Conservation (phyloP, 202 grass and related monocot genomes). For the Sporobolus alterniflorus region DNA sequence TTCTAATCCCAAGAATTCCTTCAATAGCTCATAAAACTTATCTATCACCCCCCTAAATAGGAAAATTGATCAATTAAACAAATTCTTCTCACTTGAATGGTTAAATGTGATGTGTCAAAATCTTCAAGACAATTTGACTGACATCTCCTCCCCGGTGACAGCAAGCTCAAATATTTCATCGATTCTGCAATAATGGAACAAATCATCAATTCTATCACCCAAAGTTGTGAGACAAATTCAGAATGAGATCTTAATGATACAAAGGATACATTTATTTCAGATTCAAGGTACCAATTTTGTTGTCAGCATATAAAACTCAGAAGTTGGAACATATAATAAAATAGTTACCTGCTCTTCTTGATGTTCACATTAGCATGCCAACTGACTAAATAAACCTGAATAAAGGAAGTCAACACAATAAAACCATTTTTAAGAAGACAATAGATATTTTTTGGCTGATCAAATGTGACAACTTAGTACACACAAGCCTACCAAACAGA, state of each 20-base stretch:
- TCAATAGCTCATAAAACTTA: not conserved
- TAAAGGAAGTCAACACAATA: constrained; percentile 20
- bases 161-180: constrained; percentile 71
- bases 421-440: constrained; percentile 19
- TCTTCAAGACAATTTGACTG: constrained; percentile 51
- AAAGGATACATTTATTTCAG: not conserved
- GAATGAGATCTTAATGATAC: not conserved
- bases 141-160: constrained; percentile 59
- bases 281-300: too few species aligned
- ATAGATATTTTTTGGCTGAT: not conserved
- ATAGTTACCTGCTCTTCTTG: constrained; percentile 56
- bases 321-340: not conserved
- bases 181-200: constrained; percentile 50
- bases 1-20: not conserved
- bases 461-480: not conserved
- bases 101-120: constrained; percentile 8
- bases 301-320: constrained; percentile 13
- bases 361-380: constrained; percentile 87
- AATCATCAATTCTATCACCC: not conserved
- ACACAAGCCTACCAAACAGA: constrained; percentile 2
- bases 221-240: constrained; percentile 4
- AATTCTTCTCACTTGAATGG: constrained; percentile 1
- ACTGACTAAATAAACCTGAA: constrained; percentile 77
- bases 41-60: too few species aligned
- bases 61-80: not conserved